Base-by-base conservation (phyloP, 768 basidiomycete species). In the Termitomyces sp. region DNA sequence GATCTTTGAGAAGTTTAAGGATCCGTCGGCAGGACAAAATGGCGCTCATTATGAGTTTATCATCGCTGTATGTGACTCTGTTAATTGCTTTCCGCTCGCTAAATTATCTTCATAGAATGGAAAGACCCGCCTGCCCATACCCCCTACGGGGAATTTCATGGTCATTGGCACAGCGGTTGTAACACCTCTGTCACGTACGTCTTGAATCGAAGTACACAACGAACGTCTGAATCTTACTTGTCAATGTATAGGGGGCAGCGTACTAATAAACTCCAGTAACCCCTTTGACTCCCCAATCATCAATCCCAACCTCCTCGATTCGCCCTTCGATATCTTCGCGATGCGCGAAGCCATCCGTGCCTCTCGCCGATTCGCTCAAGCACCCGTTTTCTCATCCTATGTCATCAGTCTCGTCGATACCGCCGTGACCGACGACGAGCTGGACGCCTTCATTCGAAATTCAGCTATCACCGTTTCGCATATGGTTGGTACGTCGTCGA, bases 231-330 rank as follows among this genome's bases (percentile, higher is more conserved):
- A 30, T 35, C 15, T 9, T 3, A 28, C 30, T 12, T 10, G 10
- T 4, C 33, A n/a, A 30, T 54, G 41, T 19, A n/a, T 46, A 66
- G 70, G 71, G 26, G 71, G 71, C 3, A 56, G 57, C n/a, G 58
- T 72, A 15, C 60, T 66, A 3, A 62, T 80, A 58, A 73, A 65
- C 50, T 76, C 78, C 12, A 73, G 64, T 19, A 66, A 73, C 61
- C 70, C 77, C 17, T 82, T 81, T 65, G 71, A 70, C 49, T 52
- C 64, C n/a, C 80, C 81, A 1, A 46, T 64, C n/a, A 76, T 83
- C 66, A 73, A 83, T 62, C 78, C 79, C 3, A 74, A 75, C 57
- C 78, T 82, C 67, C 70, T 77, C 38, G 61, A 50, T 37, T 66
- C 67, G 11, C 56, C 57, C 2, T 64, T 67, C 53, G 72, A 71